phyloP scores from a whole-genome alignment of 2,329 filamentous ascomycete species.

The Cercospora nicotianae region DNA sequence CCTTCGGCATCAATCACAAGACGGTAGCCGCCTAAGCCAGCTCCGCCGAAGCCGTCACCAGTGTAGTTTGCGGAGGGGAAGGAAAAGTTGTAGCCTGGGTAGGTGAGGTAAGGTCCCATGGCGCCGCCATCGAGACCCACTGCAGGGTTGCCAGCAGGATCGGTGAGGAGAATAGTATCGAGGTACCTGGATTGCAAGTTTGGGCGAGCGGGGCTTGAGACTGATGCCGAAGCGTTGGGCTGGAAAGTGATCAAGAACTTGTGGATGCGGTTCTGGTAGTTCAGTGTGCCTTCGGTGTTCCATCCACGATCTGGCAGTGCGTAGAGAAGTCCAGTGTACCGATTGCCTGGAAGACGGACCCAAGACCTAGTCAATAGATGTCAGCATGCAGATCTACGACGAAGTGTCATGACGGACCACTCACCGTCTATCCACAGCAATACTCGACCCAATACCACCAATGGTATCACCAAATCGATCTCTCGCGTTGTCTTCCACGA shows the following conservation, averaged over 20 bases:
- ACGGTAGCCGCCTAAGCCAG: conserved; percentile 59
- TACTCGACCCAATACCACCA: conserved; percentile 65
- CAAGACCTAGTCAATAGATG: background rate
- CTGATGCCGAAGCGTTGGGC: conserved; percentile 53
- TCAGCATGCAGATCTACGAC: background rate
- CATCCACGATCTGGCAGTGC: conserved; percentile 61
- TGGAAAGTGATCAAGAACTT: conserved; percentile 64
- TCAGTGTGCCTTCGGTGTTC: conserved; percentile 71
- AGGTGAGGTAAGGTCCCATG: conserved; percentile 53
- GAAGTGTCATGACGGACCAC: background rate
- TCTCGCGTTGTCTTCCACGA: conserved; percentile 56
- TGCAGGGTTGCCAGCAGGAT: conserved; percentile 60
- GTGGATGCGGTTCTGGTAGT: conserved; percentile 68
- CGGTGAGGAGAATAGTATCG: conserved; percentile 65
- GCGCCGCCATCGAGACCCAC: conserved; percentile 65
- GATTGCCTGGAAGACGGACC: conserved; percentile 35
- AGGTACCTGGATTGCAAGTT: conserved; percentile 65
- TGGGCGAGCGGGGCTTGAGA: conserved; percentile 54
- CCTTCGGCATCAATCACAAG: conserved; percentile 67
- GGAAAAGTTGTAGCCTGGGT: conserved; percentile 56
- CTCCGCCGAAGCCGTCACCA: conserved; percentile 67
- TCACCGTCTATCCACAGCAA: conserved; percentile 57
- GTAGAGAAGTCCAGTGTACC: conserved; percentile 64
- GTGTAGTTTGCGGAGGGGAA: conserved; percentile 64
- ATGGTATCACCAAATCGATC: conserved; percentile 71